A percentile compares a stretch with the other conserved stretches of the same genome.
These are phyloP conservation scores for Kwoniella bestiolae DNA, from an alignment of 768 basidiomycete genomes.

Conservation along the genomic window DNA sequence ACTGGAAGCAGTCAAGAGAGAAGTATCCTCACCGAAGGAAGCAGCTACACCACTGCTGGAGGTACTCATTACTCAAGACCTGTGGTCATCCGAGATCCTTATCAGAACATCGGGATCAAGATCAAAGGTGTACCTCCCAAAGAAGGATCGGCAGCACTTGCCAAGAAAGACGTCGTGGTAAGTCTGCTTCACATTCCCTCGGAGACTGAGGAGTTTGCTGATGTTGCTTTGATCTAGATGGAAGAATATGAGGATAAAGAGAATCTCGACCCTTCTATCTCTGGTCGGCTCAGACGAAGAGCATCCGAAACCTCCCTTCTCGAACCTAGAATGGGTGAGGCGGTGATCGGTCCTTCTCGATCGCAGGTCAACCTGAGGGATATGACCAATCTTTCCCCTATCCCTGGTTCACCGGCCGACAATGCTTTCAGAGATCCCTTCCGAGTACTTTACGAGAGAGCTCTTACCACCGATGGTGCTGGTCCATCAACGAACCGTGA, in stretches of 20 bases:
- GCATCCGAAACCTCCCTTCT: slow-evolving; percentile 21
- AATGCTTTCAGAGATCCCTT: not conserved
- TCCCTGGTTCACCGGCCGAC: slow-evolving; percentile 33
- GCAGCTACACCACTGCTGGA: slow-evolving; percentile 14
- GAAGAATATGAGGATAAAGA: slow-evolving; percentile 15
- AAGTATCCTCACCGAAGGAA: slow-evolving; percentile 17
- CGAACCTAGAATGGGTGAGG: slow-evolving; percentile 5
- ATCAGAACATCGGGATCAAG: slow-evolving; percentile 29
- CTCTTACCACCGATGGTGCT: not conserved
- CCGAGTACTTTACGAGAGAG: slow-evolving; percentile 6
- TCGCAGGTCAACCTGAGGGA: slow-evolving; percentile 20
- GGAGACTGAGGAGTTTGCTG: too few species aligned
- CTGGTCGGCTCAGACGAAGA: slow-evolving; percentile 1
- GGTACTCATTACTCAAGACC: slow-evolving; percentile 18
- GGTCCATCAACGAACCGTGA: not conserved
- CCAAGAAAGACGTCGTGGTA: not conserved
- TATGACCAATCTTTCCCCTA: slow-evolving; percentile 21
- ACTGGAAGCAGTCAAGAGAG: not conserved
- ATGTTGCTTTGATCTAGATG: too few species aligned
- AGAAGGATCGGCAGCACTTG: not conserved
- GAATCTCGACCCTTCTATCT: slow-evolving; percentile 9
- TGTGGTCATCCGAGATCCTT: slow-evolving; percentile 27
- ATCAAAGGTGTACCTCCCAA: slow-evolving; percentile 6
- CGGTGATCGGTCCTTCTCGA: slow-evolving; percentile 9
- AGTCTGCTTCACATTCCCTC: not conserved